phyloP scores from a whole-genome alignment of 768 basidiomycete genomes.

The Suillus luteus region DNA sequence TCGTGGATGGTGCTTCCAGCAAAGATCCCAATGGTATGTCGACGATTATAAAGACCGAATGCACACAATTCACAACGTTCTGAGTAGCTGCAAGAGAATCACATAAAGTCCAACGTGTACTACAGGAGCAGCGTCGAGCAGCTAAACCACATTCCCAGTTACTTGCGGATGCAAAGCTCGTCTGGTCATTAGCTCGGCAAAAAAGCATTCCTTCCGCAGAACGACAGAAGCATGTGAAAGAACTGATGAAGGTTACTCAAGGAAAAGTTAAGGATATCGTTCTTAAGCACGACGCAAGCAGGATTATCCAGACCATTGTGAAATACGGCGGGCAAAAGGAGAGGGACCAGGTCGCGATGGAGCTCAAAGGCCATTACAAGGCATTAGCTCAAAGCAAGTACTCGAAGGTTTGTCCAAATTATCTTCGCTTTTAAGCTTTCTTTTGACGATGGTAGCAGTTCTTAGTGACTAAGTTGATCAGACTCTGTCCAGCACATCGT shows the following conservation, averaged over 20 bases:
- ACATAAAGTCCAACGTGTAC: slow-evolving; percentile 67
- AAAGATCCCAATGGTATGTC: slow-evolving; percentile 66
- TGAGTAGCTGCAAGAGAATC: slow-evolving; percentile 61
- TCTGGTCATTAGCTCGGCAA: slow-evolving; percentile 77
- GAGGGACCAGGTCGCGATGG: slow-evolving; percentile 76
- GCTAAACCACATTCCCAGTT: slow-evolving; percentile 77
- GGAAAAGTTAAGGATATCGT: slow-evolving; percentile 86
- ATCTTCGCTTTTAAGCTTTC: neutral
- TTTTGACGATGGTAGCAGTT: slow-evolving; percentile 48
- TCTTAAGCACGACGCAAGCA: slow-evolving; percentile 90
- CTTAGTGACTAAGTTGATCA: slow-evolving; percentile 77
- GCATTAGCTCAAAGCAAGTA: slow-evolving; percentile 86
- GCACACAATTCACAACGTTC: slow-evolving; percentile 11
- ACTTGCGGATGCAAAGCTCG: slow-evolving; percentile 68
- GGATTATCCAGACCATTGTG: slow-evolving; percentile 79
- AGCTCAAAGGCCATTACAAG: slow-evolving; percentile 79
- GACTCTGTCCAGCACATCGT: slow-evolving; percentile 73
- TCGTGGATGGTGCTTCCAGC: slow-evolving; percentile 26
- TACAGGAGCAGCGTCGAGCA: slow-evolving; percentile 70
- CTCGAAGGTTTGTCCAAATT: slow-evolving; percentile 63
- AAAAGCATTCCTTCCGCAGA: slow-evolving; percentile 70
- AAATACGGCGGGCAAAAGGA: slow-evolving; percentile 78
- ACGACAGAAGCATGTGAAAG: slow-evolving; percentile 70
- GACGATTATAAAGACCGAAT: slow-evolving; percentile 5
- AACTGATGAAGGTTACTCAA: slow-evolving; percentile 74